A percentile compares a stretch with the other conserved stretches of the same genome.
These are phyloP conservation scores for Dujonia santamariae DNA, from an alignment of 1,139 yeast species.

Conservation along the genomic window DNA sequence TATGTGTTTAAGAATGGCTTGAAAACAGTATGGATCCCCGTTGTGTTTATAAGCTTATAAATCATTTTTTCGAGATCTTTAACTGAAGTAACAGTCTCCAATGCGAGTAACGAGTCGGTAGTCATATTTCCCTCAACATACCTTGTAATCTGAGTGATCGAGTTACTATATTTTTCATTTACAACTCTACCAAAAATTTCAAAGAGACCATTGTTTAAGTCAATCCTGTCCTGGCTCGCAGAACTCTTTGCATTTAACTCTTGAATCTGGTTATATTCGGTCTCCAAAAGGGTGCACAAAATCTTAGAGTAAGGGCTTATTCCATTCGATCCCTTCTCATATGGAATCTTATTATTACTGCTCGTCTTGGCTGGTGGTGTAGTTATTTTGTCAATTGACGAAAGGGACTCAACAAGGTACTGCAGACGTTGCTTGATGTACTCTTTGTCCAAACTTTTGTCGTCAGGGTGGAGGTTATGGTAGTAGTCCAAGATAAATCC, in stretches of 20 bases:
- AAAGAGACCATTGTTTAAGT: conserved; percentile 14
- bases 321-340: conserved; percentile 64
- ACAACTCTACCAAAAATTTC: conserved; percentile 22
- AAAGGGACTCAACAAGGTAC: conserved; percentile 43
- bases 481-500: conserved; percentile 44
- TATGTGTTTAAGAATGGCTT: conserved; percentile 30
- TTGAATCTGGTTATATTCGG: conserved; percentile 41
- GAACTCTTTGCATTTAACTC: conserved; percentile 20
- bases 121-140: conserved; percentile 9
- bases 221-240: conserved; percentile 14
- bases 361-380: conserved; percentile 32
- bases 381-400: conserved; percentile 28
- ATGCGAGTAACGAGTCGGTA: conserved; percentile 32
- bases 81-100: conserved; percentile 40
- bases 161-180: conserved; percentile 18
- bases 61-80: conserved; percentile 34
- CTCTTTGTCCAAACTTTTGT: conserved; percentile 34
- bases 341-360: conserved; percentile 39
- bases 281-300: conserved; percentile 45
- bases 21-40: conserved; percentile 7
- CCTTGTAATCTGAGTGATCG: conserved; percentile 13
- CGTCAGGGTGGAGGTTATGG: conserved; percentile 24
- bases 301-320: conserved; percentile 55
- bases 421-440: conserved; percentile 47
- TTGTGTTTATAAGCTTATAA: conserved; percentile 15